These are phyloP conservation scores for Phytophthora multivora DNA, from an alignment of 352 stramenopile genomes.

Conservation along the genomic window DNA sequence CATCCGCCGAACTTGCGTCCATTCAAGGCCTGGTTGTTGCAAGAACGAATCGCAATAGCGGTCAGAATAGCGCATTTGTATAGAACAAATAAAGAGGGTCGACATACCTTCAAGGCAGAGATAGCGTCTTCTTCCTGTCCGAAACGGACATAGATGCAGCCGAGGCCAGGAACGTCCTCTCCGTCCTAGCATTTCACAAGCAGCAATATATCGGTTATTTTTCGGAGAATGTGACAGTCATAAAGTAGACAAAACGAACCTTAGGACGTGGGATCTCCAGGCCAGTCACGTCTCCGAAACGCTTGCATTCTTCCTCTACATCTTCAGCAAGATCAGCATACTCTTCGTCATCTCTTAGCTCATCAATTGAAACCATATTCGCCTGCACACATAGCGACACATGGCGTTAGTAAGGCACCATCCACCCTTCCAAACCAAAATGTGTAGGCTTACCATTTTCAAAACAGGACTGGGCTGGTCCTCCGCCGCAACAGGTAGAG, in stretches of 20 bases:
- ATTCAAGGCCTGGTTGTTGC: conserved; percentile 59
- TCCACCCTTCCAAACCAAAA: too few relatives aligned
- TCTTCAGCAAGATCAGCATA: conserved; percentile 90
- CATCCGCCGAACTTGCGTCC: conserved; percentile 89
- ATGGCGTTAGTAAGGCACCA: background rate
- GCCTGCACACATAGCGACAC: conserved; percentile 34
- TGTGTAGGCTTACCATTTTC: conserved; percentile 60
- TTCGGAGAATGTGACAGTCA: too few relatives aligned
- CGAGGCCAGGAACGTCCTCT: conserved; percentile 59
- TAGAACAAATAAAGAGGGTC: background rate
- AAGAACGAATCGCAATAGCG: background rate
- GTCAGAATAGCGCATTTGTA: conserved; percentile 6
- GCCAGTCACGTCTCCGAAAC: conserved; percentile 70
- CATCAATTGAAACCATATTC: conserved; percentile 87
- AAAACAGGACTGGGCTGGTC: conserved; percentile 63
- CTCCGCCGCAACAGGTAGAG: conserved; percentile 10
- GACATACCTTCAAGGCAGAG: conserved; percentile 72
- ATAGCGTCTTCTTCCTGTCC: conserved; percentile 56
- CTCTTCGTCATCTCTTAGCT: conserved; percentile 86
- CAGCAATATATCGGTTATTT: background rate
- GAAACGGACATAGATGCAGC: conserved; percentile 86
- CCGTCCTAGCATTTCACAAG: conserved; percentile 49
- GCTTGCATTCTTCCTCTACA: conserved; percentile 90
- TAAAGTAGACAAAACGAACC: conserved; percentile 36
- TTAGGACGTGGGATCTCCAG: conserved; percentile 85